These are phyloP conservation scores for Vitis cinerea DNA, from an alignment of 164 flowering plant species.

Conservation along the genomic window DNA sequence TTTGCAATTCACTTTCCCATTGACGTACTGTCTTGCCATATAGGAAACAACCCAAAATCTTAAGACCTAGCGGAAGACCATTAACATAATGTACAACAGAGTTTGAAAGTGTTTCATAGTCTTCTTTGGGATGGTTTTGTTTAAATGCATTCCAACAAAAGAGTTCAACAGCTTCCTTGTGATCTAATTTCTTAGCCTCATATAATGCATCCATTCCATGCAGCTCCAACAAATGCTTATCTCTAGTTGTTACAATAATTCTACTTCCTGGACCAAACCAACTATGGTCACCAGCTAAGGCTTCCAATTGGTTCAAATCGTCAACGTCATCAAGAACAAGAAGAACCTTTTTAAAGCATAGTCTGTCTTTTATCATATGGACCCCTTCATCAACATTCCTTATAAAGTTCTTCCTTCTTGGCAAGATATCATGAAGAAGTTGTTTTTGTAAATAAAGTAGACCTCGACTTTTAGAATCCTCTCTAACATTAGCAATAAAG, in stretches of 20 bases:
- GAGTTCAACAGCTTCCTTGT: neutral
- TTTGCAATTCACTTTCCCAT: neutral
- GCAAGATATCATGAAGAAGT: too few relatives aligned
- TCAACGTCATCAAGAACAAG: slow-evolving; percentile 29
- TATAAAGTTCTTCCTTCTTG: too few relatives aligned
- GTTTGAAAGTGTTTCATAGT: too few relatives aligned
- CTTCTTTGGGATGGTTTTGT: too few relatives aligned
- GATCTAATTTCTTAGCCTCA: neutral
- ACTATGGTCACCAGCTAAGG: slow-evolving; percentile 6
- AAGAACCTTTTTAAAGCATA: slow-evolving; percentile 9
- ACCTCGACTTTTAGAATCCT: neutral
- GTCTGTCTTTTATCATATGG: neutral
- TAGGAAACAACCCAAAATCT: too few relatives aligned
- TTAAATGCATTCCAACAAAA: neutral
- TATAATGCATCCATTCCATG: neutral
- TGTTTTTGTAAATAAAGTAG: too few relatives aligned
- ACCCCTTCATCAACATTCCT: slow-evolving; percentile 1
- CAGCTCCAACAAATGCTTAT: neutral
- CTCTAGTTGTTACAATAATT: neutral
- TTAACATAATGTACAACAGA: too few relatives aligned
- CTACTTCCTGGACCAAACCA: slow-evolving; percentile 19
- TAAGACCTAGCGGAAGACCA: too few relatives aligned
- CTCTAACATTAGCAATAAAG: slow-evolving; percentile 17
- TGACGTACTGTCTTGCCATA: too few relatives aligned
- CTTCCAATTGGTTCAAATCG: slow-evolving; percentile 9